Evolutionary conservation across 495 filamentous ascomycete genomes (phyloP).

Genomic region (Penicillium angulare): DNA sequence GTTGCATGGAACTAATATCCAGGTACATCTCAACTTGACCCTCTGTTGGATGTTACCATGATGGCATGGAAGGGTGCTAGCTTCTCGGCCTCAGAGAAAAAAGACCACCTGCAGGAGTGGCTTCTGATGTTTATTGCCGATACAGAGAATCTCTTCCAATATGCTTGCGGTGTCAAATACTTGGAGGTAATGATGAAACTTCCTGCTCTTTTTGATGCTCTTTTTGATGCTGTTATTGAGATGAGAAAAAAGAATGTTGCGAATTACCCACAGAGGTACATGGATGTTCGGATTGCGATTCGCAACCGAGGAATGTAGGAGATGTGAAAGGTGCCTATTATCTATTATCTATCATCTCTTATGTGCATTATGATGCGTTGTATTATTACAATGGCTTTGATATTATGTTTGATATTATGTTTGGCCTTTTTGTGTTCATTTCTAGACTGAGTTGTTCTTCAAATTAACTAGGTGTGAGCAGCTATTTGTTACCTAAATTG

Average conservation of each 20-base stretch:
- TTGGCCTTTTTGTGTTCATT: no score
- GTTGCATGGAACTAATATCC: slow-evolving; percentile 25
- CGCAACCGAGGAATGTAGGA: slow-evolving; percentile 15
- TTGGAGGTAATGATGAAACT: slow-evolving; percentile 4
- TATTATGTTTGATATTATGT: no score
- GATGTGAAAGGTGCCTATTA: no score
- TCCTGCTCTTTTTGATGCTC: neutral
- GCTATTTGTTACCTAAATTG: no score
- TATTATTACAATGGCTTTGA: no score
- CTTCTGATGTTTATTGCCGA: slow-evolving; percentile 20
- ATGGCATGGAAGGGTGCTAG: neutral
- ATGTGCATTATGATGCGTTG: no score
- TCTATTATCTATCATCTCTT: no score
- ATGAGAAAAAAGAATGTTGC: neutral
- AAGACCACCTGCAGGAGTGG: slow-evolving; percentile 18
- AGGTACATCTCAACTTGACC: slow-evolving; percentile 5
- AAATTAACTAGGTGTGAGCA: no score
- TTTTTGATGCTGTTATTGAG: slow-evolving; percentile 4
- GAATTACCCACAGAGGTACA: slow-evolving; percentile 3
- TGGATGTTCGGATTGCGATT: slow-evolving; percentile 3
- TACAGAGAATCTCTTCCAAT: slow-evolving; percentile 5
- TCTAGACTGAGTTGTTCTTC: no score
- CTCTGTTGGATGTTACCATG: slow-evolving; percentile 3
- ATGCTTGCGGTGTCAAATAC: slow-evolving; percentile 2
- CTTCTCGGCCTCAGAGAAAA: no score